A percentile compares a stretch with the other conserved stretches of the same genome.
Conservation (phyloP, 768 basidiomycete genomes). For the Mycena venus region DNA sequence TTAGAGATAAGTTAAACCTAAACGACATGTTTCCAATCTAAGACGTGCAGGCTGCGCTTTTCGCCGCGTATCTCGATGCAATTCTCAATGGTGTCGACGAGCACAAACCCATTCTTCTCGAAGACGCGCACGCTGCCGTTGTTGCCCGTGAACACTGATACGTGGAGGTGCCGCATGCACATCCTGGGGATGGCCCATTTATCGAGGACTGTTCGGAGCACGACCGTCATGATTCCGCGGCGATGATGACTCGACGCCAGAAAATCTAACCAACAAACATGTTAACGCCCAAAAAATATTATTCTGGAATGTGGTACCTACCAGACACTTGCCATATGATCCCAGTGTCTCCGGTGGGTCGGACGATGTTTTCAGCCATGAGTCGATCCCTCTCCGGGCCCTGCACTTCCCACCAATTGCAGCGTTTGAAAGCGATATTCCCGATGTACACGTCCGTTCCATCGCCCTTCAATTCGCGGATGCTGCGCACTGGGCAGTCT, state of each 20-base stretch:
- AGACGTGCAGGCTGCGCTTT: slow-evolving; percentile 48
- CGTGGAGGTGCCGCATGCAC: slow-evolving; percentile 63
- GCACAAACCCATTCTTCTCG: slow-evolving; percentile 72
- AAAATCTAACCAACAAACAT: slow-evolving; percentile 61
- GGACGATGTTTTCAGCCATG: slow-evolving; percentile 54
- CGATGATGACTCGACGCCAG: slow-evolving; percentile 73
- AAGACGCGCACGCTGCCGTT: slow-evolving; percentile 74
- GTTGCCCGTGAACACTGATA: slow-evolving; percentile 65
- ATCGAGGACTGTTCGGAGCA: slow-evolving; percentile 63
- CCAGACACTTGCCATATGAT: slow-evolving; percentile 74
- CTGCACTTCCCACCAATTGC: slow-evolving; percentile 43
- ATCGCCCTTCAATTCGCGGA: slow-evolving; percentile 67
- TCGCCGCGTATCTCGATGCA: slow-evolving; percentile 54
- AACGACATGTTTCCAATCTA: slow-evolving; percentile 47
- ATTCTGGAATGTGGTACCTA: slow-evolving; percentile 49
- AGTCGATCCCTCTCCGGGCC: slow-evolving; percentile 38
- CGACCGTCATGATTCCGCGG: slow-evolving; percentile 81
- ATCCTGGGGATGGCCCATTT: slow-evolving; percentile 77
- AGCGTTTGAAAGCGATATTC: slow-evolving; percentile 46
- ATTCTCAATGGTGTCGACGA: slow-evolving; percentile 54
- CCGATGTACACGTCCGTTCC: slow-evolving; percentile 68
- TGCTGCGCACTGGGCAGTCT: slow-evolving; percentile 58
- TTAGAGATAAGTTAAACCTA: neutral
- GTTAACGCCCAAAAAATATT: neutral
- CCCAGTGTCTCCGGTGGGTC: slow-evolving; percentile 61